Percentiles rank a stretch among this genome's conserved stretches.
Conservation (phyloP, 805 yeast genomes). For the Kazachstania taianensis region DNA sequence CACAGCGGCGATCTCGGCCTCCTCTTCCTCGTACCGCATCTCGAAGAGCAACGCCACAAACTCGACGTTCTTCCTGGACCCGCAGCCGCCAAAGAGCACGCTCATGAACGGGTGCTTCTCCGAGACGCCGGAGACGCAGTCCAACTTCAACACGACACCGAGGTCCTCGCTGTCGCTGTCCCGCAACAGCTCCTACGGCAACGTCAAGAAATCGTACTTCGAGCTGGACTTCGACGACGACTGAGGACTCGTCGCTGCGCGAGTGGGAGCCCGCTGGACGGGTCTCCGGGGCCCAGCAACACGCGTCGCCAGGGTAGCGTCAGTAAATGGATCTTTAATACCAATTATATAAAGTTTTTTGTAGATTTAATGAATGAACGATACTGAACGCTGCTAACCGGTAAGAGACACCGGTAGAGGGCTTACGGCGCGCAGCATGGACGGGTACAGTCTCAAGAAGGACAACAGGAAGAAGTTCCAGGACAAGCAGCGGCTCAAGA, state of each 20-base stretch:
- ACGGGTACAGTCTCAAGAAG: constrained; percentile 25
- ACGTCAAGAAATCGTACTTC: constrained; percentile 4
- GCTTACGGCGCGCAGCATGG: constrained; percentile 13
- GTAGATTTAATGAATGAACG: not conserved
- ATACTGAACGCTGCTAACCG: not conserved
- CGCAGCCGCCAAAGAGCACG: constrained; percentile 22
- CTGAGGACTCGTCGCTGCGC: too few species aligned
- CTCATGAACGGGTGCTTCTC: constrained; percentile 28
- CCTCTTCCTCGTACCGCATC: constrained; percentile 3
- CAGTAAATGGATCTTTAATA: too few species aligned
- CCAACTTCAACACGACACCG: constrained; percentile 24
- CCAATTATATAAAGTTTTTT: too few species aligned
- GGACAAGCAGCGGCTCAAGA: constrained; percentile 32
- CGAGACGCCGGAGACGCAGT: constrained; percentile 24
- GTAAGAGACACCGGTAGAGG: too few species aligned
- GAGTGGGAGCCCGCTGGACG: too few species aligned
- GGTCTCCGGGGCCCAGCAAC: too few species aligned
- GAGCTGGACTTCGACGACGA: constrained; percentile 5
- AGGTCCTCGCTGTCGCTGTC: constrained; percentile 13
- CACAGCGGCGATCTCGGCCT: constrained; percentile 2
- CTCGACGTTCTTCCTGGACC: constrained; percentile 26
- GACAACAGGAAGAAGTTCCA: constrained; percentile 35
- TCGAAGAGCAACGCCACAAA: constrained; percentile 8
- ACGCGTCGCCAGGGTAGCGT: too few species aligned
- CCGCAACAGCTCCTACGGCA: not conserved